Base-by-base conservation (phyloP, 108 stramenopile species). In the Fragilariopsis cylindrus region DNA sequence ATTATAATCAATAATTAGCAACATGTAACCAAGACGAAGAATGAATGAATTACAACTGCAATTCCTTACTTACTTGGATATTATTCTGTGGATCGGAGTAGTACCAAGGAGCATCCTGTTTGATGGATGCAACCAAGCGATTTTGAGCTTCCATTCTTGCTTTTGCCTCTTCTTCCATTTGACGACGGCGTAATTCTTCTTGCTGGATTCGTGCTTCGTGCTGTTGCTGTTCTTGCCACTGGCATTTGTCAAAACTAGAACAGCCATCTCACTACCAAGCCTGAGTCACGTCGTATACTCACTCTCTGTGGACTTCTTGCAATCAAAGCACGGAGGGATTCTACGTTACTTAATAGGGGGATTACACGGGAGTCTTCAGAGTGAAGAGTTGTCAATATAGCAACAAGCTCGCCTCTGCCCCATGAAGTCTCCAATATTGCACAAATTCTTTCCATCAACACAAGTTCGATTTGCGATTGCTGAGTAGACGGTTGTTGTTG, bases 11-110 rank as follows among this genome's bases (percentile, higher is more conserved):
- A n/a, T 60, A 40, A 56, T 30, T 11, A 54, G 9, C 49, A 9
- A 67, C 45, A 46, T 16, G n/a, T 3, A 39, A 54, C 7, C 49
- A 9, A 67, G 12, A 46, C 1, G n/a, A 60, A n/a, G 12, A 2
- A 9, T 65, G 40, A 13, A 13, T 9, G 40, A 47, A 60, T 0
- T 49, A 12, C 9, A 62, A 63, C 46, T 21, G 1, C 43, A 72
- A 71, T 12, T 42, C 30, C 16, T 46, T 5, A 72, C 85, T 60
- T 63, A 87, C 88, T 82, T 94, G 93, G 76, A 96, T 90, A 64
- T 96, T 96, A 41, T 88, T 86, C 66, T 96, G 92, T 16, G 95
- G 95, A 81, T 96, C 95, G 1, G 91, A 87, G 79, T 96, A 96
- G 72, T 84, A 96, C 92, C 92, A 96, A 9, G 93, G 93, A 78